Evolutionary conservation across 306 rosid species (phyloP).

Genomic region (Pterocarpus macrocarpus): DNA sequence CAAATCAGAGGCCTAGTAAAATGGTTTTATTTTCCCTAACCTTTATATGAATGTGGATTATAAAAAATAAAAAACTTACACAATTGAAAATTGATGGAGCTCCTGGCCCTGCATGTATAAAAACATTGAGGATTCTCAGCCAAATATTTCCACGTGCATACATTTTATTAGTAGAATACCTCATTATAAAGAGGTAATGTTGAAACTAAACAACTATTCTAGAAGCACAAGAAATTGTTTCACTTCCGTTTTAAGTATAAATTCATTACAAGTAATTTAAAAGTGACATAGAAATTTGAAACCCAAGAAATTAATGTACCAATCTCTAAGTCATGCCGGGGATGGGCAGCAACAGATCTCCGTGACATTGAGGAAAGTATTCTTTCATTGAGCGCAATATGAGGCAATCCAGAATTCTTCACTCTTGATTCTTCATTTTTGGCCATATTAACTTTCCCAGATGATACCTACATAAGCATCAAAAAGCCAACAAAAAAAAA

Average conservation of each 20-base stretch:
- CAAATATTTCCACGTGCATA: no score
- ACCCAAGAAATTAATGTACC: slow-evolving; percentile 50
- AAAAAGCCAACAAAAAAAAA: neutral
- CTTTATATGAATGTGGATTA: neutral
- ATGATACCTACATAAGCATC: slow-evolving; percentile 24
- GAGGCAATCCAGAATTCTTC: slow-evolving; percentile 27
- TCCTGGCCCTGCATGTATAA: slow-evolving; percentile 72
- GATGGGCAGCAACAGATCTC: no score
- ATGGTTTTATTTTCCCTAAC: neutral
- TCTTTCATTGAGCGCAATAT: slow-evolving; percentile 49
- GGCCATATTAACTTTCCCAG: slow-evolving; percentile 58
- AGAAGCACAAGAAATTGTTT: neutral
- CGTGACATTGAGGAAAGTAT: no score
- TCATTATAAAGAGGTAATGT: no score
- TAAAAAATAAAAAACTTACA: neutral
- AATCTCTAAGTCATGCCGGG: slow-evolving; percentile 25
- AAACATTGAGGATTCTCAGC: neutral
- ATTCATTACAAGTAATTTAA: neutral
- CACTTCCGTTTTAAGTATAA: neutral
- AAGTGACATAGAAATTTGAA: neutral
- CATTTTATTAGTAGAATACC: no score
- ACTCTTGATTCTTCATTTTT: slow-evolving; percentile 48
- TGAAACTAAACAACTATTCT: neutral
- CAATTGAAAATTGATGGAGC: slow-evolving; percentile 85
- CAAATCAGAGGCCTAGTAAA: neutral